Conservation (phyloP, 1,284 basidiomycete species). For the Ganoderma multipileum region DNA sequence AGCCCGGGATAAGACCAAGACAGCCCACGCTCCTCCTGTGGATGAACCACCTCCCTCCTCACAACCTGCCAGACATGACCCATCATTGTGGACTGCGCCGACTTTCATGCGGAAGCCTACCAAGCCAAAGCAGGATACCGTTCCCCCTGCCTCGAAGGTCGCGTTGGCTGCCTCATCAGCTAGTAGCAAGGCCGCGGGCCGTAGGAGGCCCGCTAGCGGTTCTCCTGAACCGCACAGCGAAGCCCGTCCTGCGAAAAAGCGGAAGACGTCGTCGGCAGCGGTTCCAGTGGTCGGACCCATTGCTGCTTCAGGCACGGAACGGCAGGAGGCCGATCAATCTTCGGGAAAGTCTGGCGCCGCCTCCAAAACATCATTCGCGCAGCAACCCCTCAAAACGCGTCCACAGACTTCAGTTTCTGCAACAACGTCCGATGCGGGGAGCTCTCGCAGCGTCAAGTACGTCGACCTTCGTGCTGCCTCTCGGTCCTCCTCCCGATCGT, state of each 20-base stretch:
- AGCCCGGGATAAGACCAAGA: not conserved
- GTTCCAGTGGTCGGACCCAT: not conserved
- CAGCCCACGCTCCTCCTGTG: not conserved
- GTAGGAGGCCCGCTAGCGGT: conserved; percentile 10
- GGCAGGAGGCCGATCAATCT: not conserved
- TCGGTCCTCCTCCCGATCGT: conserved; percentile 21
- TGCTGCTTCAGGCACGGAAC: not conserved
- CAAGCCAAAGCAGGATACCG: not conserved
- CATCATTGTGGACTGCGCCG: conserved; percentile 27
- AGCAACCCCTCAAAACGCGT: not conserved
- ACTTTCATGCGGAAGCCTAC: conserved; percentile 29
- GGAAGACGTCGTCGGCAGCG: conserved; percentile 18
- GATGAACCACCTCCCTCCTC: not conserved
- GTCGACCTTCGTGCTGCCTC: conserved; percentile 20
- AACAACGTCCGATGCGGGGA: not conserved
- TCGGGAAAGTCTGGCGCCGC: not conserved
- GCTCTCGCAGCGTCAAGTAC: conserved; percentile 12
- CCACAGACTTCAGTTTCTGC: not conserved
- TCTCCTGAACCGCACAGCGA: conserved; percentile 11
- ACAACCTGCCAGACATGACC: conserved; percentile 22
- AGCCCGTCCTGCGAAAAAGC: conserved; percentile 26
- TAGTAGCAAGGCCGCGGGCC: not conserved
- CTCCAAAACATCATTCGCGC: not conserved
- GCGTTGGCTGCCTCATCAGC: not conserved
- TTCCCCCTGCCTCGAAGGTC: not conserved